Evolutionary conservation across 2,329 filamentous ascomycete genomes (phyloP).

Genomic region (Aspergillus candidus): DNA sequence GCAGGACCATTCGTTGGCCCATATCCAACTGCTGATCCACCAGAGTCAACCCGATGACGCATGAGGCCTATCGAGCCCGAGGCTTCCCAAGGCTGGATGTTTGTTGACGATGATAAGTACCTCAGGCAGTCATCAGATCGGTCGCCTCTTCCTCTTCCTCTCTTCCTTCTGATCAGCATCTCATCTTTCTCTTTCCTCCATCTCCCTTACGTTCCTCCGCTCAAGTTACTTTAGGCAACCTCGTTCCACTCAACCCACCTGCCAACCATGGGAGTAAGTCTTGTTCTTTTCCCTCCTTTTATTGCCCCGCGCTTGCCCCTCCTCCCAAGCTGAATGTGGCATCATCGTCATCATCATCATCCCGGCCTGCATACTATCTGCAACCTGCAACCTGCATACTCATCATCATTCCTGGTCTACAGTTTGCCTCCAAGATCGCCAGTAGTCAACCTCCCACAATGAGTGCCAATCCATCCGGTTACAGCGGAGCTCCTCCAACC

Average conservation of each 20-base stretch:
- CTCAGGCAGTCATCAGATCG: background rate
- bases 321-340: background rate
- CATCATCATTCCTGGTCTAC: constrained; percentile 1
- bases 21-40: no score
- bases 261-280: no score
- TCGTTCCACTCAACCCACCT: no score
- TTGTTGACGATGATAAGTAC: background rate
- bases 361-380: constrained; percentile 6
- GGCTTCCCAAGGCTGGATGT: background rate
- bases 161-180: background rate
- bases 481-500: constrained; percentile 30
- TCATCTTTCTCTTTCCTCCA: background rate
- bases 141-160: background rate
- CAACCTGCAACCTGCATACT: constrained; percentile 10
- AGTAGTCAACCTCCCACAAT: constrained; percentile 25
- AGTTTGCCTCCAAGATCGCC: constrained; percentile 39
- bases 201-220: no score
- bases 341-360: background rate
- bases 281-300: background rate
- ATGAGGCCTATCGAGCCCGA: no score
- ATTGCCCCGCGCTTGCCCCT: constrained; percentile 7
- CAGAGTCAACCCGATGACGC: no score
- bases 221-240: no score
- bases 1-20: no score
- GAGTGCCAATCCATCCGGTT: constrained; percentile 20